Conservation (phyloP, 2,329 filamentous ascomycete genomes). For the Paecilomyces niveus region DNA sequence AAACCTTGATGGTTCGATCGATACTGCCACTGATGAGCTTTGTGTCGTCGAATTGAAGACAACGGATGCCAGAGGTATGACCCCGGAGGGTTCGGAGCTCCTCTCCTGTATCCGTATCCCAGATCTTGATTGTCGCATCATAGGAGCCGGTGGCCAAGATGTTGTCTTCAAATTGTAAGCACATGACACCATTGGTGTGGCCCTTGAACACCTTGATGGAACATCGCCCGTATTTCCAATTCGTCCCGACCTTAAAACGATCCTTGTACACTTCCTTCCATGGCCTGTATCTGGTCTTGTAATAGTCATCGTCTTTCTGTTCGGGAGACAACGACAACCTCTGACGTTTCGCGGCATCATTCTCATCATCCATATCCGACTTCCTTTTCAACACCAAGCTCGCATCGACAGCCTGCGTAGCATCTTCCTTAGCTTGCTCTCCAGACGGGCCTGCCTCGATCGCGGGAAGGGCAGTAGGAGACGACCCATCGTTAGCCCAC, state of each 20-base stretch:
- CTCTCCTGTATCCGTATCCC: constrained; percentile 84
- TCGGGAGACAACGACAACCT: constrained; percentile 21
- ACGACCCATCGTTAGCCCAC: constrained; percentile 50
- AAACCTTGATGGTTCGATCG: constrained; percentile 81
- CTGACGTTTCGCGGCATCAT: constrained; percentile 23
- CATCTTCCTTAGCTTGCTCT: not conserved
- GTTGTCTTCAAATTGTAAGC: constrained; percentile 74
- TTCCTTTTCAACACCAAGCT: constrained; percentile 1
- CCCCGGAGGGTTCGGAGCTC: constrained; percentile 78
- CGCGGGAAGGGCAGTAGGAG: constrained; percentile 44
- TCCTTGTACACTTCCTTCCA: constrained; percentile 99
- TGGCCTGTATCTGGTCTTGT: constrained; percentile 52
- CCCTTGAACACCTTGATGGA: constrained; percentile 77
- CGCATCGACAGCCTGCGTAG: constrained; percentile 2
- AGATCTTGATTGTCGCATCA: constrained; percentile 90
- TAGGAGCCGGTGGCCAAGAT: constrained; percentile 92
- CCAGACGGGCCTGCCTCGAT: constrained; percentile 24
- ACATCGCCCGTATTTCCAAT: constrained; percentile 94
- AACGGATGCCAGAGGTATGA: constrained; percentile 75
- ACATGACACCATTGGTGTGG: constrained; percentile 81
- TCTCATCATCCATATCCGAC: constrained; percentile 14
- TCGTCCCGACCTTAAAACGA: constrained; percentile 88
- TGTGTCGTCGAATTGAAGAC: constrained; percentile 85
- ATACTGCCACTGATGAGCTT: constrained; percentile 87
- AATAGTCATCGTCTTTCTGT: constrained; percentile 38